Evolutionary conservation across 2,329 filamentous ascomycete species (phyloP), one percentile per base, ranked within the genome.

Genomic region (Aspergillus phoenicis): DNA sequence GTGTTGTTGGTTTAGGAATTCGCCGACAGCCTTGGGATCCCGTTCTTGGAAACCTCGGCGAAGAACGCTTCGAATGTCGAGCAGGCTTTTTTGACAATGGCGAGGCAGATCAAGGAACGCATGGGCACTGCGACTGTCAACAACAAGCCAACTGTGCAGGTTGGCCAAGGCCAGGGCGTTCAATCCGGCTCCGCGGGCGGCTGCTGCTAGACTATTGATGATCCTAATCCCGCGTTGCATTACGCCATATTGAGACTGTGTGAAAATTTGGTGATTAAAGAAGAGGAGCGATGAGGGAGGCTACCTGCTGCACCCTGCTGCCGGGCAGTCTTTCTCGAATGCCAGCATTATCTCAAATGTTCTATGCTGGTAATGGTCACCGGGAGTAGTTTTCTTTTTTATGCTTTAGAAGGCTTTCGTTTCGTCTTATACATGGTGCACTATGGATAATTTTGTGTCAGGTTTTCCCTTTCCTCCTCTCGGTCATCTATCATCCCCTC

Each of bases 51-150:
- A 87, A 99, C 95, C 17, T 99, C 95, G 45, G 95, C 95, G 76
- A 99, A 99, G 91, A 98, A 97, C 82, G 94, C 95, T 69, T 97
- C 91, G 83, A 99, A 99, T 80, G 95, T 99, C 78, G 95, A 99
- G 84, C 95, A 99, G 83, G 94, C 95, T 75, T 99, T 99, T 89
- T 83, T 99, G 83, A 99, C 95, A 79, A 99, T 99, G 95, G 95
- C 95, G 72, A 90, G 95, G 80, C 95, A 99, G 82, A 99, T 99
- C 84, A 99, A 99, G 87, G 94, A 98, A 85, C 91, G 95, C 75
- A 99, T 99, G 94, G 95, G 95, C 74, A 97, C 92, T 71, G 95
- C 94, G 66, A 90, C 90, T 68, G 93, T 93, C 84, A 98, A 98
- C 87, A 96, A 94, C 83, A 99, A 98, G 85, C 94, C 94, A 68